Percentiles rank a stretch among this genome's conserved stretches.
Conservation (phyloP, 2,329 filamentous ascomycete genomes). For the Mycosphaerella arachidis region DNA sequence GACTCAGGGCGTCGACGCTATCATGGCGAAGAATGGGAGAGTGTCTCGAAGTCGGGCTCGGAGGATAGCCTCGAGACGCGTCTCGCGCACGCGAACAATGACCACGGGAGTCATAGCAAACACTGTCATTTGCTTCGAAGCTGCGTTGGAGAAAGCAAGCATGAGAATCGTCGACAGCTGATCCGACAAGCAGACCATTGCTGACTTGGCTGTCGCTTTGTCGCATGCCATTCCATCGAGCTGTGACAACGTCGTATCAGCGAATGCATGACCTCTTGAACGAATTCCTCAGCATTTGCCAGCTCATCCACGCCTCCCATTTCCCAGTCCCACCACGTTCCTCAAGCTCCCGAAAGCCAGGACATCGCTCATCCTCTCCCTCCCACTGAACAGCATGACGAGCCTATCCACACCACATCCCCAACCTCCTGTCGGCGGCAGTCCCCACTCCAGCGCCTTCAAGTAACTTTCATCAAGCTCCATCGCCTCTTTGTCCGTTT, state of each 20-base stretch:
- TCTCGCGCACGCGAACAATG: background rate
- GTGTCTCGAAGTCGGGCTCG: background rate
- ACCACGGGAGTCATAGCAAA: background rate
- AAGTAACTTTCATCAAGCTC: constrained; percentile 75
- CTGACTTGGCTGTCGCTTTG: background rate
- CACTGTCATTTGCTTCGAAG: background rate
- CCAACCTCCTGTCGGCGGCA: constrained; percentile 97
- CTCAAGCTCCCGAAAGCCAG: constrained; percentile 82
- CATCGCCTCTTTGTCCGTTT: constrained; percentile 45
- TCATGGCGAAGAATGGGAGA: background rate
- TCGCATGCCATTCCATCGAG: background rate
- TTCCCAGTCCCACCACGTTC: constrained; percentile 44
- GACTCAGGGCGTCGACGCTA: background rate
- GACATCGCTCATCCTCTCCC: constrained; percentile 76
- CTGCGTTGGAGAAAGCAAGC: background rate
- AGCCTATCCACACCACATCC: constrained; percentile 88
- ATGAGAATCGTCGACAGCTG: background rate
- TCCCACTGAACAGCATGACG: constrained; percentile 82
- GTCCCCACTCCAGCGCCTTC: constrained; percentile 75
- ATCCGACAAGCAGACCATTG: background rate
- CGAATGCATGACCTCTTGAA: background rate
- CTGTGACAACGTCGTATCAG: background rate
- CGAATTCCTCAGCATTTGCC: background rate
- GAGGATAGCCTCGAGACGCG: background rate
- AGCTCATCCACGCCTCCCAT: constrained; percentile 13